These are phyloP conservation scores for Exophiala aquamarina DNA, from an alignment of 2,329 filamentous ascomycete genomes.

Conservation along the genomic window DNA sequence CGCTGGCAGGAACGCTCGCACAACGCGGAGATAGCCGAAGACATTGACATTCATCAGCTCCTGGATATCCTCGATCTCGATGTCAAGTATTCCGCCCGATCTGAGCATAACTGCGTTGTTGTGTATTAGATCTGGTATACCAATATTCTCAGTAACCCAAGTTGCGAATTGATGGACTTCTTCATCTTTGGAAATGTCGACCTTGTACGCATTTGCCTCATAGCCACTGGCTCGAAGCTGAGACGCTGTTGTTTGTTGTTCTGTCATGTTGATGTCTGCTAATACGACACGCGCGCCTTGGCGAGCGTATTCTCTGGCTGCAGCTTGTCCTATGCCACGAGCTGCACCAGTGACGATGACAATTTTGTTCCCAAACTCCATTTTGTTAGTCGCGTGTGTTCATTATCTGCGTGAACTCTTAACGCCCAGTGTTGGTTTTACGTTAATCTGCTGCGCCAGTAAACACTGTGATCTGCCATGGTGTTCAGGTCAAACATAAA, in stretches of 20 bases:
- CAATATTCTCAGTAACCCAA: not conserved
- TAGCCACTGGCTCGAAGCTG: not conserved
- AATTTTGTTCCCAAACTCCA: constrained; percentile 32
- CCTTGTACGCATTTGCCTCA: not conserved
- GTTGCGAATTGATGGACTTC: not conserved
- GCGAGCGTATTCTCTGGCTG: constrained; percentile 44
- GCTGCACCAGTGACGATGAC: constrained; percentile 52
- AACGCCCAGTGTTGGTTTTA: no score
- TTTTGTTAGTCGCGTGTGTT: no score
- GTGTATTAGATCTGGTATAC: constrained; percentile 2
- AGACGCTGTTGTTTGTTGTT: not conserved
- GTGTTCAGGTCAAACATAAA: no score
- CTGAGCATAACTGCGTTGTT: constrained; percentile 1
- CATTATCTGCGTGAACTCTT: no score
- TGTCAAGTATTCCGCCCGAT: not conserved
- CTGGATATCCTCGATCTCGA: not conserved
- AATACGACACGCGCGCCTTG: constrained; percentile 49
- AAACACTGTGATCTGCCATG: no score
- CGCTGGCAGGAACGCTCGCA: not conserved
- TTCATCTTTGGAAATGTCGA: not conserved
- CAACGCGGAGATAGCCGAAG: constrained; percentile 2
- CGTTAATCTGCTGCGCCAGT: no score
- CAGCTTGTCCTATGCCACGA: constrained; percentile 51
- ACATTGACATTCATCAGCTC: constrained; percentile 2
- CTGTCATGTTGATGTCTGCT: constrained; percentile 12